Evolutionary conservation across 1,139 yeast genomes (phyloP), one percentile per base, ranked within the genome.

Genomic region (Suhomyces choctaworum): DNA sequence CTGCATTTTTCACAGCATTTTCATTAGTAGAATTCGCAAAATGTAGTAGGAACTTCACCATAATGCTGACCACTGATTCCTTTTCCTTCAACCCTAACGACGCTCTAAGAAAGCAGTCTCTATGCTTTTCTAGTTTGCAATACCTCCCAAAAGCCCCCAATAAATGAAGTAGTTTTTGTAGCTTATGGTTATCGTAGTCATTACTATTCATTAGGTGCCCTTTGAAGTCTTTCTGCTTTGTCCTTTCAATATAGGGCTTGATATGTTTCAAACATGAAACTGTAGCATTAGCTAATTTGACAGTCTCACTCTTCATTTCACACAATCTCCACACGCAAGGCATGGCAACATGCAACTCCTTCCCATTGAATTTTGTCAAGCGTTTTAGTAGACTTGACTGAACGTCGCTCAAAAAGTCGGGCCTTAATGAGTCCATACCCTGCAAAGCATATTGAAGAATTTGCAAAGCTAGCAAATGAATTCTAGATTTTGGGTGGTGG

Each of bases 141-240:
- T 74, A 75, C 32, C 82, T 68, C 0, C 90, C 94, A 58, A 87
- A 77, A 32, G 76, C 73, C 0, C 95, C 89, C 8, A 85, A 52
- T 15, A 87, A 58, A 48, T 76, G 76, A 1, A 87, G 54, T 5
- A 87, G 56, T 42, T 83, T 70, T n/a, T 69, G 68, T 4, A 81
- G 48, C 45, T 74, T 78, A 1, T 70, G 63, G 34, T 76, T 82
- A 4, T 44, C 11, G 6, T 15, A 12, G 4, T 9, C 3, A 11
- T 10, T 5, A 17, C 6, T 7, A 15, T 19, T n/a, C 9, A 12
- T 24, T 21, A 16, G 2, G 4, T 13, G 7, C 9, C 0, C 50
- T 42, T 6, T 41, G 22, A 29, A 14, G 42, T 40, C 8, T 23
- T 36, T 56, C 45, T 29, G 53, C 42, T 34, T 46, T 41, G 34